A percentile compares a stretch with the other conserved stretches of the same genome.
Evolutionary conservation across 1,284 basidiomycete species (phyloP).

Genomic region (Moesziomyces sp.): DNA sequence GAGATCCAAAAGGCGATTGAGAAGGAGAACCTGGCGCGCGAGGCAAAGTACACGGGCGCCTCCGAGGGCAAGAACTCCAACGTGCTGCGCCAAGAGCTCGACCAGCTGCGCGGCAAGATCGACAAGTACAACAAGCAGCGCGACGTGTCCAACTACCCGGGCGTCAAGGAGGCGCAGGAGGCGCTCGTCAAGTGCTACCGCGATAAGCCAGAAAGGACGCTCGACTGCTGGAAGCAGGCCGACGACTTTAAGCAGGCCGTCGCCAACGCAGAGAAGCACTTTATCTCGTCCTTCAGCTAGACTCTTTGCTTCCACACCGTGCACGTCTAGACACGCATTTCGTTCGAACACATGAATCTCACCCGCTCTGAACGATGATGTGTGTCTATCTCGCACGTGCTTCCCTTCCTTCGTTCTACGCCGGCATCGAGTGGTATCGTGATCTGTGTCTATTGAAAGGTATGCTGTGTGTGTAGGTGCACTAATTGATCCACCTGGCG

Average conservation of each 20-base stretch:
- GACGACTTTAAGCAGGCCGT: conserved; percentile 79
- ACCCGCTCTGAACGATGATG: too few species aligned
- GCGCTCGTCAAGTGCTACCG: conserved; percentile 79
- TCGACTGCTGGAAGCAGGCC: conserved; percentile 83
- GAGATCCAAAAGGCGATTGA: conserved; percentile 64
- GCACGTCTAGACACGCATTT: not conserved
- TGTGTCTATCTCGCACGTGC: not conserved
- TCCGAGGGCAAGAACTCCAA: conserved; percentile 60
- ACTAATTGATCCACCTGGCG: conserved; percentile 42
- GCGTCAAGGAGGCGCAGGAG: conserved; percentile 74
- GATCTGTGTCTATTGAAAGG: too few species aligned
- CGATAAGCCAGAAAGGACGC: conserved; percentile 75
- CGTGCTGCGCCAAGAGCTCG: conserved; percentile 57
- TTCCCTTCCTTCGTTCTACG: too few species aligned
- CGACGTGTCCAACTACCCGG: conserved; percentile 73
- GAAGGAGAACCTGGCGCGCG: conserved; percentile 59
- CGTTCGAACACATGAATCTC: too few species aligned
- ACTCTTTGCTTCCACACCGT: not conserved
- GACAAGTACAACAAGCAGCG: conserved; percentile 77
- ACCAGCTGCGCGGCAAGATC: conserved; percentile 72
- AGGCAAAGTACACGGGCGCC: conserved; percentile 47
- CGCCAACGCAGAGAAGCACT: conserved; percentile 74
- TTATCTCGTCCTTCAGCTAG: conserved; percentile 36
- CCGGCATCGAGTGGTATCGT: too few species aligned
- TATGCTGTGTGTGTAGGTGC: not conserved